Base-by-base conservation (phyloP, 176 grass and related monocot genomes). In the Aegilops bicornis region DNA sequence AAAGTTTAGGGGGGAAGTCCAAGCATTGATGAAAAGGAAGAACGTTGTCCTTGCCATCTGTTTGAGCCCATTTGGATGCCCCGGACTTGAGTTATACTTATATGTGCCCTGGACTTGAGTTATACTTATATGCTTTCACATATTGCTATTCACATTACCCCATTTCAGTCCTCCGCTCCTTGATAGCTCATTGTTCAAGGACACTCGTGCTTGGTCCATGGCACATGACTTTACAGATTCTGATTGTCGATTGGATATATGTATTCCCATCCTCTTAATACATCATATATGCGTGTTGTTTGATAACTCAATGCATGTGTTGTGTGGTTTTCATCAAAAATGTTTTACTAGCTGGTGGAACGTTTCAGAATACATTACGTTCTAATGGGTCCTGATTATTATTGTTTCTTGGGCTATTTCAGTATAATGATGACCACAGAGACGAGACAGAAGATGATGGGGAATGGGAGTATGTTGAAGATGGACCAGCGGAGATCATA, bases 381-480 rank as follows among this genome's bases (percentile, higher is more conserved):
- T 25, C 32, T 77, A 69, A 82, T 25, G 48, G 33, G 5, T 11
- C 56, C 1, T 83, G 10, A 29, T 76, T 91, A 79, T 45, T 23
- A 10, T 81, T 81, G 86, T 17, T 19, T 74, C 61, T 83, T 73
- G n/a, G n/a, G 62, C 14, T 56, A 23, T 79, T 92, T 62, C 77
- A 94, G 90, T 77, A 48, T 77, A 91, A 80, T 71, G 85, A 90
- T 89, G 92, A 64, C 16, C 87, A 89, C 3, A 69, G 19, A 58
- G 63, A 88, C 17, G 76, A 89, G 60, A 69, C 48, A 11, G 92
- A 90, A 73, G 90, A 88, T 10, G 86, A 85, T 62, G 77, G 83
- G 78, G 94, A 94, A 89, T 96, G 92, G 93, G 97, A 96, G 60
- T 99, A 96, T 89, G 69, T 99, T 64, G 94, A 99, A 91, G 87